Conservation (phyloP, 805 yeast genomes). For the Yarrowia sp. region DNA sequence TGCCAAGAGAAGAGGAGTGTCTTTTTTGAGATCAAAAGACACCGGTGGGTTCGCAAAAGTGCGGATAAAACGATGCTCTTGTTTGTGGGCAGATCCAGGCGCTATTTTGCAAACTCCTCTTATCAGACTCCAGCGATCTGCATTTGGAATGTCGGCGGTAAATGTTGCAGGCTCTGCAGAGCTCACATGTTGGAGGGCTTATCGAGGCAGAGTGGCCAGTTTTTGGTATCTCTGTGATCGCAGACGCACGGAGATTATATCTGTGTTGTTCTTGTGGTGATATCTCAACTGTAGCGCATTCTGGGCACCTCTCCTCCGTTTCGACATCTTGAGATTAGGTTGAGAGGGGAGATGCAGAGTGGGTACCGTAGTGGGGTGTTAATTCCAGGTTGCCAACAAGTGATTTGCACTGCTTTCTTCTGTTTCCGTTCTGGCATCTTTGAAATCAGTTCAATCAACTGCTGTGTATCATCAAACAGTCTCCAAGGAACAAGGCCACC, state of each 20-base stretch:
- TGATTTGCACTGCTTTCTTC: no score
- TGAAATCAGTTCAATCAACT: no score
- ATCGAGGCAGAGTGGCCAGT: not conserved
- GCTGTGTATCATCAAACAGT: no score
- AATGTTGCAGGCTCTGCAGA: not conserved
- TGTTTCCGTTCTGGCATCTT: no score
- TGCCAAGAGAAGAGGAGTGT: not conserved
- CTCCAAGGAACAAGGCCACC: no score
- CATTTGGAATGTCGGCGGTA: constrained; percentile 7
- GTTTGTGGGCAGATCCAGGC: not conserved
- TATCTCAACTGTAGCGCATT: not conserved
- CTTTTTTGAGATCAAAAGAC: not conserved
- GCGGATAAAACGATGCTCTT: not conserved
- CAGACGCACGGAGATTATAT: no score
- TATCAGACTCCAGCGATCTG: not conserved
- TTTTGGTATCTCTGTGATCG: not conserved
- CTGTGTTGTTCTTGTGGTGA: no score
- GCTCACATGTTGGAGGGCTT: not conserved
- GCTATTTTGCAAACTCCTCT: no score
- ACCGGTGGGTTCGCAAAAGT: not conserved
- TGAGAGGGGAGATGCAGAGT: not conserved
- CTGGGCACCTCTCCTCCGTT: not conserved
- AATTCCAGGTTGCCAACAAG: no score
- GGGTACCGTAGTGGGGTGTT: no score
- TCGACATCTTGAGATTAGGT: not conserved